Percentiles rank a stretch among this genome's conserved stretches.
phyloP scores from a whole-genome alignment of 345 rosid species.

The Linum usitatissimum region DNA sequence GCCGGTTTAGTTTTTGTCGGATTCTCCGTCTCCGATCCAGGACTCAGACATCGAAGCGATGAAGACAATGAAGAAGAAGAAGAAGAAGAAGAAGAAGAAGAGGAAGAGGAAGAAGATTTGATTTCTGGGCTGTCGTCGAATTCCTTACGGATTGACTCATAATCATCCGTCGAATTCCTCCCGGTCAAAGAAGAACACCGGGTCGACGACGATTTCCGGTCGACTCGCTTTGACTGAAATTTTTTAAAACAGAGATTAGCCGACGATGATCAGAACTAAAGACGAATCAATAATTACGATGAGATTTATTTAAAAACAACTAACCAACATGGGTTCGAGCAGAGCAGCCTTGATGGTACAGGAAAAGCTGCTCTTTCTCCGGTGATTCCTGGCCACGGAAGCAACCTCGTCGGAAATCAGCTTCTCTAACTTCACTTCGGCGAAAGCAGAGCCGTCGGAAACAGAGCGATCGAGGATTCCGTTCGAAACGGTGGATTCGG shows the following conservation, averaged over 20 bases:
- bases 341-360: not conserved
- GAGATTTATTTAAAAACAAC: not conserved
- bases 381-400: not conserved
- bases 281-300: not conserved
- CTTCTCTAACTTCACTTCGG: not conserved
- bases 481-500: not conserved
- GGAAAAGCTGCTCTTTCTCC: not conserved
- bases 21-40: not conserved
- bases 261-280: not conserved
- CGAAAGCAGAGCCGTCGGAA: not conserved
- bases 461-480: not conserved
- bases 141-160: not conserved
- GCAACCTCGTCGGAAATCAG: not conserved
- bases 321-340: not conserved
- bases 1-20: not conserved
- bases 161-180: not conserved
- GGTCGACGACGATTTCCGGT: not conserved
- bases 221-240: not conserved
- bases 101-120: not conserved
- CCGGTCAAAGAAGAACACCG: not conserved
- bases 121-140: not conserved
- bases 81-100: not conserved
- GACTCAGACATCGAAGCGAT: not conserved
- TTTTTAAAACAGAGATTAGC: not conserved
- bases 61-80: no score